A percentile compares a stretch with the other conserved stretches of the same genome.
These are phyloP conservation scores for Aristolochia contorta DNA, from an alignment of 164 flowering plant species.

Conservation along the genomic window DNA sequence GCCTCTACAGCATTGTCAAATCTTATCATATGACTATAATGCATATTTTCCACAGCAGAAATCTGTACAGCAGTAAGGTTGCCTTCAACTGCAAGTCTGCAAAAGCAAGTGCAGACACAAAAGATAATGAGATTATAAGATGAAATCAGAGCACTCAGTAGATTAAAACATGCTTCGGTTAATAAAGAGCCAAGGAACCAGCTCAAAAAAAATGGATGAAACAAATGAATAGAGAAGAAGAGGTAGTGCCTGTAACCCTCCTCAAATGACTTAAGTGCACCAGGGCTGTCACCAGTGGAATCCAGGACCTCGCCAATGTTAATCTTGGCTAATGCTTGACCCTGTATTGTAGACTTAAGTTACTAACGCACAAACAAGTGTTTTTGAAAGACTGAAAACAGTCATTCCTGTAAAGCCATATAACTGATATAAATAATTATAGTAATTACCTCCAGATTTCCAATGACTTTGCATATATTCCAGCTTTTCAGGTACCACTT, in stretches of 20 bases:
- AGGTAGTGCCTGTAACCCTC: constrained; percentile 60
- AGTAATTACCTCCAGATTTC: constrained; percentile 71
- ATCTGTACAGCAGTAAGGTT: constrained; percentile 52
- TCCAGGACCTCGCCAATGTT: constrained; percentile 79
- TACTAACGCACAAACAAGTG: neutral
- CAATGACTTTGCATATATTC: constrained; percentile 59
- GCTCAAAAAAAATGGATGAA: neutral
- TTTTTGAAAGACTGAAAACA: too few relatives aligned
- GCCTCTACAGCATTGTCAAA: constrained; percentile 84
- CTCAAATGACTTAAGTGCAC: constrained; percentile 69
- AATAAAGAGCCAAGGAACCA: neutral
- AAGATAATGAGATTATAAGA: constrained; percentile 2
- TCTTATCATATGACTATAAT: constrained; percentile 91
- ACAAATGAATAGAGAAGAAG: neutral
- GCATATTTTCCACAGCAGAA: constrained; percentile 91
- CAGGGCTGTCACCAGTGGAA: constrained; percentile 54
- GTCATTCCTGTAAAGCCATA: neutral
- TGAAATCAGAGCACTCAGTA: neutral
- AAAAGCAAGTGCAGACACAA: constrained; percentile 1
- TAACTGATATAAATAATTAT: neutral
- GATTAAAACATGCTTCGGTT: neutral
- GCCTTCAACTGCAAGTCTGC: constrained; percentile 77
- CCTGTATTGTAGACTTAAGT: constrained; percentile 35
- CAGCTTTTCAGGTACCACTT: constrained; percentile 79
- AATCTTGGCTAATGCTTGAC: constrained; percentile 78